Evolutionary conservation across 108 stramenopile genomes (phyloP).

Genomic region (Discostella pseudostelligera): DNA sequence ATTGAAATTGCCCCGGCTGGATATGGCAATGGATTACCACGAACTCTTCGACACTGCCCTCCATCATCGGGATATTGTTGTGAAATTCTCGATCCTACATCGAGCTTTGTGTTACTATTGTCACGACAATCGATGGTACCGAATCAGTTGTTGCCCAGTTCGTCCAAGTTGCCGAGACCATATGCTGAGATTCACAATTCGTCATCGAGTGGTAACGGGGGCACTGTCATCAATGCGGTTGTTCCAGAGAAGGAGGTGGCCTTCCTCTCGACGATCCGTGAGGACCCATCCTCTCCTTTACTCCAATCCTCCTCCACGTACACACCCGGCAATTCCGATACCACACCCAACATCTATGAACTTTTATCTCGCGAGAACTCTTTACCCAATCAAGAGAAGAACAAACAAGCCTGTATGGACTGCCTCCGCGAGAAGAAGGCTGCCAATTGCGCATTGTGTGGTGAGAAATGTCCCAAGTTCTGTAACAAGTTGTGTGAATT

Average conservation of each 20-base stretch:
- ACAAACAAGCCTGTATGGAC: conserved; percentile 53
- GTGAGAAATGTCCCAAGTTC: conserved; percentile 58
- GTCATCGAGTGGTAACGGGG: conserved; percentile 5
- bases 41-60: conserved; percentile 36
- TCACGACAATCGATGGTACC: conserved; percentile 59
- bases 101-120: conserved; percentile 48
- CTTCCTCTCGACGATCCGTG: conserved; percentile 67
- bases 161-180: conserved; percentile 48
- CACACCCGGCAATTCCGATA: conserved; percentile 25
- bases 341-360: conserved; percentile 46
- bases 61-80: conserved; percentile 67
- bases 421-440: conserved; percentile 72
- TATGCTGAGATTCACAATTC: conserved; percentile 35
- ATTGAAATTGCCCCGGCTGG: conserved; percentile 22
- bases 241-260: conserved; percentile 53
- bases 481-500: conserved; percentile 67
- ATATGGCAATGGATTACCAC: too few relatives aligned
- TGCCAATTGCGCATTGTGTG: conserved; percentile 54
- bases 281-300: conserved; percentile 14
- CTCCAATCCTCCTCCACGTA: conserved; percentile 12
- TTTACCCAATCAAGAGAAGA: conserved; percentile 41
- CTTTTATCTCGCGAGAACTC: conserved; percentile 28
- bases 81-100: conserved; percentile 56
- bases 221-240: background rate
- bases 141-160: conserved; percentile 58